phyloP scores from a whole-genome alignment of 257 asterid species.

The Paraleonurus japonicus region DNA sequence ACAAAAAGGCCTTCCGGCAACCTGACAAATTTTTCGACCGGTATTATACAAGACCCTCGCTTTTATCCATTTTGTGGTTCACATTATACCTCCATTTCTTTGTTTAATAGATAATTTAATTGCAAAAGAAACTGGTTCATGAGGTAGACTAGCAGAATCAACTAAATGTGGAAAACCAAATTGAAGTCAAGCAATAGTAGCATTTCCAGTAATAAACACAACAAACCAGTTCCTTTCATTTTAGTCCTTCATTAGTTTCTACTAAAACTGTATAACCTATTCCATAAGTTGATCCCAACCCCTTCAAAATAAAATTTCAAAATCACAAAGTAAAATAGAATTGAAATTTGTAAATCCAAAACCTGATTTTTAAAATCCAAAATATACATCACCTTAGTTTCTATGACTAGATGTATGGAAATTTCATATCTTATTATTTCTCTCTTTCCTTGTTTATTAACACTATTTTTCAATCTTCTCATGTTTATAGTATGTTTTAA shows the following conservation, averaged over 20 bases:
- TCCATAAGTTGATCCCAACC: neutral
- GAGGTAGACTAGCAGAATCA: slow-evolving; percentile 5
- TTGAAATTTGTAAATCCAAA: no score
- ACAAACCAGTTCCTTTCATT: neutral
- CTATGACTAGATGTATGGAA: neutral
- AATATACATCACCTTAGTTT: neutral
- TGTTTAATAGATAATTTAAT: slow-evolving; percentile 3
- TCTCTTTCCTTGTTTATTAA: neutral
- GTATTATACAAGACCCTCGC: slow-evolving; percentile 38
- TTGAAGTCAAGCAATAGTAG: neutral
- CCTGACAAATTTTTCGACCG: slow-evolving; percentile 57
- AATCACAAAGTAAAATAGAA: no score
- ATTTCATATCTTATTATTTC: neutral
- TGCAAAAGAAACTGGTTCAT: slow-evolving; percentile 1
- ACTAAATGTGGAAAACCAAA: neutral
- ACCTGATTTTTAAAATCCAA: no score
- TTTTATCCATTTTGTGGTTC: slow-evolving; percentile 14
- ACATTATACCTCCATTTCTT: slow-evolving; percentile 11
- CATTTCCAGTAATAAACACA: neutral
- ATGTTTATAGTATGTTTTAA: neutral
- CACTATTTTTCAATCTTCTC: slow-evolving; percentile 12
- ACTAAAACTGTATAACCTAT: neutral
- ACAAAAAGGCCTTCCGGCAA: slow-evolving; percentile 51
- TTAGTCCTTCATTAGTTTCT: neutral
- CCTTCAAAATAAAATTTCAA: no score